Evolutionary conservation across 1,139 yeast genomes (phyloP).

Genomic region (Geotrichum bryndzae): DNA sequence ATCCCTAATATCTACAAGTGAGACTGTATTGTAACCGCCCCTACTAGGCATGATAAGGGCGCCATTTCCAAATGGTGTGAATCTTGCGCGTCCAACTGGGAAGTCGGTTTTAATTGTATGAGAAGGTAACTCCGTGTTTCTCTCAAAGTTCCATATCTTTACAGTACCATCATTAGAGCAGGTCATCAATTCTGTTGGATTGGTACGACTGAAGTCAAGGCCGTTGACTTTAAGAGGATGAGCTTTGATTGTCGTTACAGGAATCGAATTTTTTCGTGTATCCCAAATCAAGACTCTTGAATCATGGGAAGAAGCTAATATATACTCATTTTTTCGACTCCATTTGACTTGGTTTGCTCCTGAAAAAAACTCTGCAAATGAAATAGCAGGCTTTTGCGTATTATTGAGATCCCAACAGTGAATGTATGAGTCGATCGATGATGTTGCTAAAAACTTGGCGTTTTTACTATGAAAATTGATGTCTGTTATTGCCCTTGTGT

Average conservation of each 20-base stretch:
- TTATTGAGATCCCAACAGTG: constrained; percentile 87
- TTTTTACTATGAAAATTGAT: constrained; percentile 84
- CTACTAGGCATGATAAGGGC: constrained; percentile 86
- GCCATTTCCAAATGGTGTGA: constrained; percentile 86
- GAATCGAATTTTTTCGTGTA: constrained; percentile 70
- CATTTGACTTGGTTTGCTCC: constrained; percentile 94
- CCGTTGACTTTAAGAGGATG: constrained; percentile 85
- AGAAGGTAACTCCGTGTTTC: constrained; percentile 40
- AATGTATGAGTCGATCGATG: constrained; percentile 84
- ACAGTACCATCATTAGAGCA: constrained; percentile 83
- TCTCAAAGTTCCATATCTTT: constrained; percentile 73
- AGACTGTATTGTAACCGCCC: constrained; percentile 76
- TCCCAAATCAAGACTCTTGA: constrained; percentile 83
- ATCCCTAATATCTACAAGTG: constrained; percentile 47
- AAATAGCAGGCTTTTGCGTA: constrained; percentile 61
- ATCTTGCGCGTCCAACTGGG: constrained; percentile 85
- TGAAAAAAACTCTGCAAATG: constrained; percentile 90
- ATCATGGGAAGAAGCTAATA: constrained; percentile 83
- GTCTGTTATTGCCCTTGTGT: constrained; percentile 89
- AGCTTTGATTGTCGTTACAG: constrained; percentile 61
- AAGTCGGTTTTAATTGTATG: constrained; percentile 64
- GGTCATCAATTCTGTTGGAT: constrained; percentile 57
- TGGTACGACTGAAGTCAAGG: constrained; percentile 65
- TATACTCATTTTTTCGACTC: constrained; percentile 70
- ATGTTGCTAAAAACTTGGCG: constrained; percentile 88